phyloP scores from a whole-genome alignment of 2,329 filamentous ascomycete species.

The Rhynchosporium graminicola region DNA sequence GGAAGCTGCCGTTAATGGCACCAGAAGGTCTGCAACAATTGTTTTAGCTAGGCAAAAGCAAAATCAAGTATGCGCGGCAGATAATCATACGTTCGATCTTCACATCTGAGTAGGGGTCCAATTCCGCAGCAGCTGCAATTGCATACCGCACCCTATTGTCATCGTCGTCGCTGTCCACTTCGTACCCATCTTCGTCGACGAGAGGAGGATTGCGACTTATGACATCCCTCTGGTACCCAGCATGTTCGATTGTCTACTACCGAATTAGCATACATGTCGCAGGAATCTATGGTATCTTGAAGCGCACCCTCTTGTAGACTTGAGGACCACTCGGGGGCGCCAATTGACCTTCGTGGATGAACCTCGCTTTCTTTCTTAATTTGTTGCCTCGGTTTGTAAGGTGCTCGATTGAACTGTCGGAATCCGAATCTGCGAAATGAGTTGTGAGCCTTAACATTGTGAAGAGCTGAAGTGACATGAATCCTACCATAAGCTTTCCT shows the following conservation, averaged over 20 bases:
- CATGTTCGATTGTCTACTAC: constrained; percentile 69
- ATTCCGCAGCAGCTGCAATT: constrained; percentile 62
- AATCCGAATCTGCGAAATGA: constrained; percentile 66
- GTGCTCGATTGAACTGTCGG: constrained; percentile 69
- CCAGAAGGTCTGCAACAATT: constrained; percentile 62
- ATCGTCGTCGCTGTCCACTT: constrained; percentile 72
- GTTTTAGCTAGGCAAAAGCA: constrained; percentile 36
- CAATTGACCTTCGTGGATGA: constrained; percentile 69
- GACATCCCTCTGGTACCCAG: constrained; percentile 70
- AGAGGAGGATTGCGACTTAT: constrained; percentile 73
- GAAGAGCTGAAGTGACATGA: constrained; percentile 8
- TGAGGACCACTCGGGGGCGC: constrained; percentile 65
- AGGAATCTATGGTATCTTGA: background rate
- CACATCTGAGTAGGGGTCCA: constrained; percentile 74
- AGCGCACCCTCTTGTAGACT: constrained; percentile 68
- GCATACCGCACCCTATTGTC: constrained; percentile 63
- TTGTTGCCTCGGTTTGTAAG: constrained; percentile 78
- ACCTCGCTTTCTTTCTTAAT: constrained; percentile 72
- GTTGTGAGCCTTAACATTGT: constrained; percentile 33
- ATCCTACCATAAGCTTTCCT: constrained; percentile 61
- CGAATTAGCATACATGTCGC: constrained; percentile 26
- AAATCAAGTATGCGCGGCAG: background rate
- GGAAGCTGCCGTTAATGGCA: constrained; percentile 72
- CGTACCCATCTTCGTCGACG: constrained; percentile 76
- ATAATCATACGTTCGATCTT: constrained; percentile 64